Evolutionary conservation across 148 eudicot species (phyloP), one percentile per base, ranked within the genome.

Genomic region (Camellia granthamiana): DNA sequence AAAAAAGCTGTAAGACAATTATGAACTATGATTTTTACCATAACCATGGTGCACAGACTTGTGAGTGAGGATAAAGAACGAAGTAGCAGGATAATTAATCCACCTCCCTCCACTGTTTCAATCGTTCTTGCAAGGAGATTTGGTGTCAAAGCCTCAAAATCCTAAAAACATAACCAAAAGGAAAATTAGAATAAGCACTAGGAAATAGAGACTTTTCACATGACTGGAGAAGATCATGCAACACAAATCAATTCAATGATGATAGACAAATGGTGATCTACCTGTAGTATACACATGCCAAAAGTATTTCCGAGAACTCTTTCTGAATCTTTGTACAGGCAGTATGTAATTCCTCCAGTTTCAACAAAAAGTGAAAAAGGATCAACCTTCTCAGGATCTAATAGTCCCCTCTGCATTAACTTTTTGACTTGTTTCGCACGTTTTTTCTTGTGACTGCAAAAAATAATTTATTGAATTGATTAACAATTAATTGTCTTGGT

Each of bases 31-130:
- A 70, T 3, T 55, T 79, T 78, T 91, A 95, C 98, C 98, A 95
- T 95, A 82, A 95, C 97, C 99, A 95, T 93, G 78, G 99, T 92
- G 91, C 77, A 92, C 55, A 95, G 87, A 79, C 97, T 93, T 58
- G 97, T 91, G 73, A 95, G 90, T n/a, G 99, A 95, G 76, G 94
- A 87, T 61, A 95, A 82, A 75, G 97, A 92, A 42, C 89, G 97
- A 66, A 95, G 85, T 72, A 95, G 91, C 85, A 95, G 80, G 19
- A 95, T 49, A 83, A 95, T 81, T 77, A 95, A 79, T 83, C 99
- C 99, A 78, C 99, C 99, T 81, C 99, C 99, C 88, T 95, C 97
- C 72, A 95, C 99, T 44, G 99, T 95, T 87, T 95, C 99, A 79
- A 95, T 92, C 18, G 99, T 92, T 84, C 99, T 91, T 71, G 99